phyloP scores from a whole-genome alignment of 192 early-diverging fungal genomes.

The Cladochytrium replicatum region DNA sequence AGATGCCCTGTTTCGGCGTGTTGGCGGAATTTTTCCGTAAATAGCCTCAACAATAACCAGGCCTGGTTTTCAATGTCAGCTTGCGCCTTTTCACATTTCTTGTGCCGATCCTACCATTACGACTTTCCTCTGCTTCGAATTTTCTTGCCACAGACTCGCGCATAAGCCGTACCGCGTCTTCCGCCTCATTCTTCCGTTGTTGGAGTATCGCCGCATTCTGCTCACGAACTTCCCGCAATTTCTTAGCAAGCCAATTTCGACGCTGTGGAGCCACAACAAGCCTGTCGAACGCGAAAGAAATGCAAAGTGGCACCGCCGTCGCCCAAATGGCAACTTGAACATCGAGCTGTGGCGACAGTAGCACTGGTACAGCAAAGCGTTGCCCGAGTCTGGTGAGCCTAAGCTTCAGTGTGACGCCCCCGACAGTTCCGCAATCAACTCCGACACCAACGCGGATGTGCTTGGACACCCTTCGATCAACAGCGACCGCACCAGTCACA shows the following conservation, averaged over 20 bases:
- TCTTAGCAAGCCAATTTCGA: constrained; percentile 9
- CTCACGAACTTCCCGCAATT: constrained; percentile 18
- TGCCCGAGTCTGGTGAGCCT: constrained; percentile 38
- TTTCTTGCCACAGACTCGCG: constrained; percentile 56
- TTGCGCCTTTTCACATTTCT: neutral
- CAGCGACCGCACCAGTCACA: constrained; percentile 18
- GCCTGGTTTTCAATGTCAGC: constrained; percentile 16
- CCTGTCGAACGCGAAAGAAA: constrained; percentile 21
- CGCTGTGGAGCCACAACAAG: constrained; percentile 28
- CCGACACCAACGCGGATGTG: constrained; percentile 34
- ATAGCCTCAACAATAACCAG: constrained; percentile 76
- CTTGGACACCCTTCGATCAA: constrained; percentile 29
- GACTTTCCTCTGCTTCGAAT: constrained; percentile 50
- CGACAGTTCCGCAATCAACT: constrained; percentile 24
- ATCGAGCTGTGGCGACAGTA: constrained; percentile 34
- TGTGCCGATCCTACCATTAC: constrained; percentile 46
- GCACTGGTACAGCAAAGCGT: constrained; percentile 35
- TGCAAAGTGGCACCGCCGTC: constrained; percentile 21
- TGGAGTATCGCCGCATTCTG: constrained; percentile 39
- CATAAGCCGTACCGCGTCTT: constrained; percentile 67
- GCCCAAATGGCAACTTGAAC: constrained; percentile 26
- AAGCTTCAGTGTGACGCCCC: constrained; percentile 32
- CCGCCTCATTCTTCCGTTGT: constrained; percentile 63
- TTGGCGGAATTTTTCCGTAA: constrained; percentile 71
- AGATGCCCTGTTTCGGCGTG: neutral